Conservation (phyloP, 2,329 filamentous ascomycete species). For the Fusarium odoratissimum region DNA sequence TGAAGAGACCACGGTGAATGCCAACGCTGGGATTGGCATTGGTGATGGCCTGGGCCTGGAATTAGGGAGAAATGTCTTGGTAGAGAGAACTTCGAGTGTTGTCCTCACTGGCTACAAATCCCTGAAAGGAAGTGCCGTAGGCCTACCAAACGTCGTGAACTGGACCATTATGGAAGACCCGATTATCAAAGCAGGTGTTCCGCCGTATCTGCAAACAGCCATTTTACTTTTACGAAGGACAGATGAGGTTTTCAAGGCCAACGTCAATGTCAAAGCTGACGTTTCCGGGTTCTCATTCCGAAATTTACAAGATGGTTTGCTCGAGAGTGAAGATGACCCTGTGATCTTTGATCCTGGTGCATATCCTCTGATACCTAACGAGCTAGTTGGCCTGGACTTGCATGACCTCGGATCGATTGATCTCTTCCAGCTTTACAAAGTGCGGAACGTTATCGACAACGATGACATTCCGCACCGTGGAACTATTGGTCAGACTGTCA, state of each 20-base stretch:
- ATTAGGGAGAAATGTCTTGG: no score
- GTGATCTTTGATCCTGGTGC: neutral
- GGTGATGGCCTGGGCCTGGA: no score
- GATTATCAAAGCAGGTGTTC: neutral
- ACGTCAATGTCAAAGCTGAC: neutral
- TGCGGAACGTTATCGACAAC: no score
- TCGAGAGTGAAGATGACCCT: neutral
- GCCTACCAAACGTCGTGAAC: accelerated
- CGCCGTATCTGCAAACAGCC: neutral
- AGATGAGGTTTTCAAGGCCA: neutral
- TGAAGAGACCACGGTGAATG: no score
- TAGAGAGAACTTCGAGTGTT: no score
- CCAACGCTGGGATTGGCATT: no score
- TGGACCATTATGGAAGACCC: neutral
- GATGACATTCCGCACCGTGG: accelerated
- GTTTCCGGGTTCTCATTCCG: neutral
- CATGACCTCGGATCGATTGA: neutral
- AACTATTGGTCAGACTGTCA: neutral
- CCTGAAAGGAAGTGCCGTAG: accelerated
- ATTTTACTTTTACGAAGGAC: neutral
- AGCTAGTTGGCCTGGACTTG: accelerated
- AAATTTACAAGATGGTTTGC: neutral
- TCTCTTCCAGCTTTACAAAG: neutral
- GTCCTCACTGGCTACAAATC: neutral
- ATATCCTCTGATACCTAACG: accelerated